phyloP scores from a whole-genome alignment of 2,329 filamentous ascomycete genomes.

The Furcasterigmium furcatum region DNA sequence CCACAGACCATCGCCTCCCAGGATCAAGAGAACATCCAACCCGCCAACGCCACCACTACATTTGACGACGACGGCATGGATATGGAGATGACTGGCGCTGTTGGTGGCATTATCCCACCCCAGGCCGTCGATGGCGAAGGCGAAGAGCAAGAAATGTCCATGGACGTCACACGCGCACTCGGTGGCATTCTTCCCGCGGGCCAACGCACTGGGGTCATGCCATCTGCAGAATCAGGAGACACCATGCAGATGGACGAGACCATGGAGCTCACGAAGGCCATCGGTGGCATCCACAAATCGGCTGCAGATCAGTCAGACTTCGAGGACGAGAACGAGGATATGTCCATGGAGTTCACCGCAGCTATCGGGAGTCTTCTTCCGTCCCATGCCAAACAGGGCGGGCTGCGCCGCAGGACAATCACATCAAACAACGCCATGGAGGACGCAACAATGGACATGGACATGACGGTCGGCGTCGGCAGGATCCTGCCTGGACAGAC shows the following conservation, averaged over 20 bases:
- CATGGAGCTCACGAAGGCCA: slow-evolving; percentile 82
- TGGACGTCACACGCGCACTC: slow-evolving; percentile 86
- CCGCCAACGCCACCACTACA: no score
- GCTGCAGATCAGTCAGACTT: slow-evolving; percentile 18
- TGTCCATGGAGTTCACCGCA: slow-evolving; percentile 77
- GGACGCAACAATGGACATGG: slow-evolving; percentile 54
- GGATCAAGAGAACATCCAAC: slow-evolving; percentile 48
- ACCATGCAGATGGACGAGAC: slow-evolving; percentile 54
- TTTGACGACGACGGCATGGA: slow-evolving; percentile 36
- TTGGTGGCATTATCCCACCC: slow-evolving; percentile 48
- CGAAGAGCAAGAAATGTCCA: slow-evolving; percentile 72
- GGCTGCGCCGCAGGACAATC: slow-evolving; percentile 19
- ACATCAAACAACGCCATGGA: slow-evolving; percentile 43
- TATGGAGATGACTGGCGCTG: slow-evolving; percentile 54
- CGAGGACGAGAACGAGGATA: slow-evolving; percentile 57
- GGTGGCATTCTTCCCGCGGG: slow-evolving; percentile 67
- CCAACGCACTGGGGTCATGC: not conserved
- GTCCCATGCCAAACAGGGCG: slow-evolving; percentile 15
- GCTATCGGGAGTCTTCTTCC: slow-evolving; percentile 56
- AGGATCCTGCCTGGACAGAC: slow-evolving; percentile 29
- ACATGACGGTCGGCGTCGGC: slow-evolving; percentile 49
- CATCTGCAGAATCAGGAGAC: not conserved
- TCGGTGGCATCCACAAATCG: slow-evolving; percentile 61
- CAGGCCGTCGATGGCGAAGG: slow-evolving; percentile 37
- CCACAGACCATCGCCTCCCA: slow-evolving; percentile 25